Evolutionary conservation across 2,329 filamentous ascomycete genomes (phyloP), one percentile per base, ranked within the genome.

Genomic region (Orbilia blumenaviensis): DNA sequence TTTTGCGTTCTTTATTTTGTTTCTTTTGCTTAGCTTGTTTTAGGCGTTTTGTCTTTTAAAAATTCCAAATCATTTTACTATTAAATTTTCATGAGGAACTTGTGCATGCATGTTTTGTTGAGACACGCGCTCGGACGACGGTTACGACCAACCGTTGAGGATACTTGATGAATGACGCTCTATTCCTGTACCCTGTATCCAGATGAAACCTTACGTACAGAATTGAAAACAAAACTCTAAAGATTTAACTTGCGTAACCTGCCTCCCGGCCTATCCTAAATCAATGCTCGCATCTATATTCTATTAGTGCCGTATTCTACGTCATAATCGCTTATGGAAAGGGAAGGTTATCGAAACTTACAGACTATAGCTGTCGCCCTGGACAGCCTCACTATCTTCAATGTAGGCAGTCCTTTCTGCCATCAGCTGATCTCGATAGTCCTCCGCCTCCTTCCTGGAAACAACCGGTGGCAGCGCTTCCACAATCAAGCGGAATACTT

Each of bases 361-460:
- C 73, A 77, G 44, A 12, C 46, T 62, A 36, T 77, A 77, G 7
- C 16, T 0, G 6, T 25, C 27, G 5, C 73, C 73, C 7, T 71
- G 63, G 1, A 77, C 44, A 14, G 18, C 14, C 14, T 67, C 61
- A 9, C 54, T 72, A 12, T 72, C 62, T 3, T 48, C 36, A 4
- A 69, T 68, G 56, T 77, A 81, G 1, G 2, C 25, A 14, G 73
- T 80, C 21, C 84, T 79, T 79, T 85, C 84, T 2, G 81, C 78
- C 83, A 85, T 85, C 41, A 85, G 68, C 72, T 82, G 63, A 8
- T 82, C 41, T 61, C 84, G 79, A 52, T 83, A 80, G 27, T 80
- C 72, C 72, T 82, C 81, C 0, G 84, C 84, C 67, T 84, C 82
- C 8, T 85, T 80, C 74, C 81, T 77, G 0, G 79, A 78, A 41